phyloP scores from a whole-genome alignment of 1,284 basidiomycete genomes.

The Fomitopsis betulina region DNA sequence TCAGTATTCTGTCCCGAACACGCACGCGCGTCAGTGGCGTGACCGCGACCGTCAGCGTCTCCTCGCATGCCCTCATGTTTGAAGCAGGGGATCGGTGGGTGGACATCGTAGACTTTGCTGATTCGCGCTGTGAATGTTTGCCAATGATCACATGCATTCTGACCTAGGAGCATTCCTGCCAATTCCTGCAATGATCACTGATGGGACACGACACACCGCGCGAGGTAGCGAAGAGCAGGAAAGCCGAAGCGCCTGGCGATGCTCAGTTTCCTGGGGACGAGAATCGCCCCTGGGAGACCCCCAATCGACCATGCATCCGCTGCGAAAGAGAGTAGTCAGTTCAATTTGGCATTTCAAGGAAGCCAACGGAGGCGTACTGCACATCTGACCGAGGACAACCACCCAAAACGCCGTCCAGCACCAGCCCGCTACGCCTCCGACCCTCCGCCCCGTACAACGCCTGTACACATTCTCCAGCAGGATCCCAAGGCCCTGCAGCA shows the following conservation, averaged over 20 bases:
- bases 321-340: conserved; percentile 20
- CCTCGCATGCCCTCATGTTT: too few species aligned
- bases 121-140: too few species aligned
- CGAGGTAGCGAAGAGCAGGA: conserved; percentile 1
- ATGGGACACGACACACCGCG: neutral
- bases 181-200: too few species aligned
- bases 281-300: conserved; percentile 57
- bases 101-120: too few species aligned
- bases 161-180: too few species aligned
- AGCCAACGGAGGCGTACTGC: conserved; percentile 38
- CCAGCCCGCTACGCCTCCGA: conserved; percentile 52
- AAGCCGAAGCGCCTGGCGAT: conserved; percentile 26
- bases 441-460: conserved; percentile 45
- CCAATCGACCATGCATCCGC: conserved; percentile 63
- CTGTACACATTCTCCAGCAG: conserved; percentile 58
- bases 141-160: too few species aligned
- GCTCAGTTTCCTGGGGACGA: conserved; percentile 55
- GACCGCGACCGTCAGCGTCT: too few species aligned
- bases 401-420: conserved; percentile 64
- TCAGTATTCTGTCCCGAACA: too few species aligned
- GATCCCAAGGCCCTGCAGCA: conserved; percentile 53
- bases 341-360: neutral
- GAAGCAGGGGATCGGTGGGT: too few species aligned
- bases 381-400: conserved; percentile 52
- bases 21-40: too few species aligned